Evolutionary conservation across 83 land plant genomes (phyloP).

Genomic region (Picea mariana): DNA sequence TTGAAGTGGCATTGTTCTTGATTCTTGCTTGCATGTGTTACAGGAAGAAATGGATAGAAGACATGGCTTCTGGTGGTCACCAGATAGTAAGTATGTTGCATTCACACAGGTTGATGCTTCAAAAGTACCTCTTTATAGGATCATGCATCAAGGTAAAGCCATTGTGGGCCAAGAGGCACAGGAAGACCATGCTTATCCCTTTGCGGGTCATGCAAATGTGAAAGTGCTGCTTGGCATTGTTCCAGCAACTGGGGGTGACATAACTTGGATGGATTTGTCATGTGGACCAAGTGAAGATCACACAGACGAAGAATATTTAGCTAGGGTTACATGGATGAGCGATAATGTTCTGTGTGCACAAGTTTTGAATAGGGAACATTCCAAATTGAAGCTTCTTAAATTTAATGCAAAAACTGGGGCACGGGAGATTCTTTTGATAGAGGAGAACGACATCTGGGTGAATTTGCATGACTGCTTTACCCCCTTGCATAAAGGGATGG

Average conservation of each 20-base stretch:
- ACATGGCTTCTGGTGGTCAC: slow-evolving; percentile 97
- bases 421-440: slow-evolving; percentile 57
- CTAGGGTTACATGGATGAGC: slow-evolving; percentile 92
- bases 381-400: slow-evolving; percentile 73
- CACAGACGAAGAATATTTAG: slow-evolving; percentile 85
- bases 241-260: slow-evolving; percentile 53
- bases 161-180: slow-evolving; percentile 88
- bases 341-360: slow-evolving; percentile 76
- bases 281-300: slow-evolving; percentile 56
- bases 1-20: not conserved
- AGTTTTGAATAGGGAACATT: slow-evolving; percentile 75
- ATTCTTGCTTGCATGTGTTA: slow-evolving; percentile 14
- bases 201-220: slow-evolving; percentile 87
- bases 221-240: slow-evolving; percentile 90
- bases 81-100: slow-evolving; percentile 82
- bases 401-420: slow-evolving; percentile 79
- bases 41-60: slow-evolving; percentile 99
- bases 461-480: slow-evolving; percentile 95
- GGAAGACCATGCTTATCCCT: slow-evolving; percentile 97
- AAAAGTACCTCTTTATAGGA: slow-evolving; percentile 79
- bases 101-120: slow-evolving; percentile 92
- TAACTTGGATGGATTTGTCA: slow-evolving; percentile 87
- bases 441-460: slow-evolving; percentile 77
- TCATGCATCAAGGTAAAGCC: slow-evolving; percentile 97
- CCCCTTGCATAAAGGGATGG: slow-evolving; percentile 69